These are phyloP conservation scores for Neurospora cerealis DNA, from an alignment of 495 filamentous ascomycete species.

Conservation along the genomic window DNA sequence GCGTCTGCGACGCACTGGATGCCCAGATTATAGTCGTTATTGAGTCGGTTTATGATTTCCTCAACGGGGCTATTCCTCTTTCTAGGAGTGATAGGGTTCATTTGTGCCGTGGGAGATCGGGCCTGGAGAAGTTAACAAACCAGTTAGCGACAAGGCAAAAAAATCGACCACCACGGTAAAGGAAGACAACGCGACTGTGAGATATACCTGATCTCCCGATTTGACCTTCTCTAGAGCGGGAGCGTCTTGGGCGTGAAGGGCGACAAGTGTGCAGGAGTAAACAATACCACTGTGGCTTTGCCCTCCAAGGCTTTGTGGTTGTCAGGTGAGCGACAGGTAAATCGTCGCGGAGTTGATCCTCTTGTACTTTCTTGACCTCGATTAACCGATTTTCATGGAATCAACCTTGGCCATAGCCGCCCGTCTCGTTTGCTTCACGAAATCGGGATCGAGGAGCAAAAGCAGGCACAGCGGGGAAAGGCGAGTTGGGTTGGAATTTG, in stretches of 20 bases:
- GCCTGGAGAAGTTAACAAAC: neutral
- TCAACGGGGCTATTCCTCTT: slow-evolving; percentile 7
- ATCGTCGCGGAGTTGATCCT: neutral
- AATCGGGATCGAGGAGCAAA: neutral
- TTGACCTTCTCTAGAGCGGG: neutral
- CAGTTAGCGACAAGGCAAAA: neutral
- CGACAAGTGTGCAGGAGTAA: neutral
- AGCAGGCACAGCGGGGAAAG: neutral
- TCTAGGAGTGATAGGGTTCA: slow-evolving; percentile 7
- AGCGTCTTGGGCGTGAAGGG: neutral
- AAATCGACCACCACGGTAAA: neutral
- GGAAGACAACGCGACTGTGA: neutral
- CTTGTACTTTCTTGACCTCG: neutral
- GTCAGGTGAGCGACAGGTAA: neutral
- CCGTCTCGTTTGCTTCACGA: neutral
- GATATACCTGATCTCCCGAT: neutral
- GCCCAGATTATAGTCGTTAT: slow-evolving; percentile 15
- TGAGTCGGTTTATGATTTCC: slow-evolving; percentile 8
- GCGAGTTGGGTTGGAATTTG: neutral
- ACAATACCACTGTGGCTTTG: neutral
- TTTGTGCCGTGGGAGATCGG: neutral
- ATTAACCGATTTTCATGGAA: neutral
- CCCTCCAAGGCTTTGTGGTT: neutral
- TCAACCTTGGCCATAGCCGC: neutral
- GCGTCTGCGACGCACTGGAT: slow-evolving; percentile 10